These are phyloP conservation scores for Cordyceps cicadae DNA, from an alignment of 2,329 filamentous ascomycete genomes.

Conservation along the genomic window DNA sequence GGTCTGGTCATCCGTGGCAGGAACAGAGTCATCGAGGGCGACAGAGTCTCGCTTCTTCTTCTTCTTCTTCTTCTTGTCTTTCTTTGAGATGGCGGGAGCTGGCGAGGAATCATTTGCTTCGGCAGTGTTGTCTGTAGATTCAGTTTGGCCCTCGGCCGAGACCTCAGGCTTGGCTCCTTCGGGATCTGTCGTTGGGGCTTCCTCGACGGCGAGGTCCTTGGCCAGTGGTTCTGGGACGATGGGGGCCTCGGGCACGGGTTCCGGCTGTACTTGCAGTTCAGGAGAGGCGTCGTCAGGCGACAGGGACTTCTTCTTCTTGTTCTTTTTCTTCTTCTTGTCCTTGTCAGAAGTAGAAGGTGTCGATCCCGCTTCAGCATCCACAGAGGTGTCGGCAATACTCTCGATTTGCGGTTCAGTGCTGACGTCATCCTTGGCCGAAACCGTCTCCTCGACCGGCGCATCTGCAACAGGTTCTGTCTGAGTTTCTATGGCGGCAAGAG, in stretches of 20 bases:
- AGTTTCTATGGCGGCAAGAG: not conserved
- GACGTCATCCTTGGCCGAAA: too few relatives aligned
- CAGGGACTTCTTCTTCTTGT: constrained; percentile 2
- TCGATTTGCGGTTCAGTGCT: not conserved
- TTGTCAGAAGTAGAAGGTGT: constrained; percentile 23
- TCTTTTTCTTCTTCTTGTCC: constrained; percentile 26
- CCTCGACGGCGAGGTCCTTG: not conserved
- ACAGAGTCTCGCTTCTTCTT: constrained; percentile 17
- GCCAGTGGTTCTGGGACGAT: not conserved
- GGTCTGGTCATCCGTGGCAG: not conserved
- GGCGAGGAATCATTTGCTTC: constrained; percentile 9
- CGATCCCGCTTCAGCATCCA: constrained; percentile 3
- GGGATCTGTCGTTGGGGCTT: not conserved
- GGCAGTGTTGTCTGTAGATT: not conserved
- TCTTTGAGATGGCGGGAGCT: constrained; percentile 15
- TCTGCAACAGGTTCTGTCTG: not conserved
- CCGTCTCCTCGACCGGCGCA: not conserved
- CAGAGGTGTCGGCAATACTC: not conserved
- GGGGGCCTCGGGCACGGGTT: not conserved
- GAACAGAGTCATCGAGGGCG: not conserved
- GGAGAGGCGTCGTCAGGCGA: not conserved
- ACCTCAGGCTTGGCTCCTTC: not conserved
- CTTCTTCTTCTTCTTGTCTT: constrained; percentile 23
- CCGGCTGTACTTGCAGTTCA: not conserved
- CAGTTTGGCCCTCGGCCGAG: not conserved